Base-by-base conservation (phyloP, 2,329 filamentous ascomycete genomes). In the Coniochaeta sp. region DNA sequence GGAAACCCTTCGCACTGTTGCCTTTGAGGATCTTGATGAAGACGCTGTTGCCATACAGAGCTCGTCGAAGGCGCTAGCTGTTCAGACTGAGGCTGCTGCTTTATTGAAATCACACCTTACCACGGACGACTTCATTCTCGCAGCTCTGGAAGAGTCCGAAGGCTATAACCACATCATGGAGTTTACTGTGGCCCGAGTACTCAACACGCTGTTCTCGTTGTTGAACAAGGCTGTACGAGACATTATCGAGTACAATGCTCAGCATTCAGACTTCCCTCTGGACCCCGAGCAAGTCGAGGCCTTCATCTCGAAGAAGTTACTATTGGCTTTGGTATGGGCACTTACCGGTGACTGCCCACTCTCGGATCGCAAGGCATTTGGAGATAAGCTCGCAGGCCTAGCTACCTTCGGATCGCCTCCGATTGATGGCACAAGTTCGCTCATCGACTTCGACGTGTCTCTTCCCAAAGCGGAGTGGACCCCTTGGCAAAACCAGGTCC, bases 111-210 rank as follows among this genome's bases (percentile, higher is more conserved):
- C 86, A 44, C 88, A 91, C 68, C 79, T 99, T 58, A 89, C 83
- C 0, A 86, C 84, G 7, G 91, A 96, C 66, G 82, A 90, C 66
- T 93, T 99, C 68, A 87, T 98, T 50, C 77, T 87, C 30, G 87
- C 89, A 63, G 89, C 88, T 3, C 82, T 99, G 4, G 82, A 87
- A 58, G 83, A 91, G 71, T 92, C 93, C 4, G 82, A 85, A 67
- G 80, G 80, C 40, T 96, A 91, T 77, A 90, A 89, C 64, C 95
- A 99, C 73, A 99, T 99, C 72, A 99, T 99, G 95, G 91, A 97
- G 67, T 99, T 95, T 71, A 98, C 95, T 0, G 83, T 90, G 57
- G 91, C 93, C 57, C 90, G 95, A 60, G 93, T 91, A 4, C 82
- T 99, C 38, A 95, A 88, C 64, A 99, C 95, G 0, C 78, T 99